Evolutionary conservation across 2,329 filamentous ascomycete genomes (phyloP).

Genomic region (Teratosphaeria epicoccoides): DNA sequence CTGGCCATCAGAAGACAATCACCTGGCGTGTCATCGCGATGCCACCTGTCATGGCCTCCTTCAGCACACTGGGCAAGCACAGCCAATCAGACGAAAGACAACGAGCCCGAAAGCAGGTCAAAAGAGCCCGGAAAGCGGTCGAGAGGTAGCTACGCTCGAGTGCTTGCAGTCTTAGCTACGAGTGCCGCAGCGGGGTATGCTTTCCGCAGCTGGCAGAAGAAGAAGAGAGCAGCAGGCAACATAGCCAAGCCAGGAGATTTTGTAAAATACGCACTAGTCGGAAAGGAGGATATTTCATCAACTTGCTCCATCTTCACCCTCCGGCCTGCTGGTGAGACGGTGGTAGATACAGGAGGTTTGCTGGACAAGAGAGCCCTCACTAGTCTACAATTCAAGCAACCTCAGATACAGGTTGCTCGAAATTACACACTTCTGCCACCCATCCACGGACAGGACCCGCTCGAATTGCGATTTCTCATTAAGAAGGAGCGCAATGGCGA

Average conservation of each 20-base stretch:
- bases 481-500: conserved; percentile 71
- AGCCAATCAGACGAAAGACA: neutral
- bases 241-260: conserved; percentile 11
- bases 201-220: neutral
- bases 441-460: conserved; percentile 18
- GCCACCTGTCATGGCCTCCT: neutral
- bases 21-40: neutral
- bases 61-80: neutral
- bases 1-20: too few species aligned
- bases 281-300: conserved; percentile 52
- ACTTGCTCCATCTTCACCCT: conserved; percentile 61
- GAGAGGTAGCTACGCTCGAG: conserved; percentile 1
- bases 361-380: conserved; percentile 51
- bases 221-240: neutral
- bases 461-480: conserved; percentile 60
- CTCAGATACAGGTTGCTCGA: conserved; percentile 80
- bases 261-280: conserved; percentile 48
- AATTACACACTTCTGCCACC: conserved; percentile 83
- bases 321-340: conserved; percentile 26
- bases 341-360: conserved; percentile 12
- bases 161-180: neutral
- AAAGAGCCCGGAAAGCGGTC: neutral
- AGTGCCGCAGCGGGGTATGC: neutral
- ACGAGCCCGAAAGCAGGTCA: neutral
- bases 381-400: conserved; percentile 90